Evolutionary conservation across 768 basidiomycete genomes (phyloP).

Genomic region (Tricholoma hemisulphureum): DNA sequence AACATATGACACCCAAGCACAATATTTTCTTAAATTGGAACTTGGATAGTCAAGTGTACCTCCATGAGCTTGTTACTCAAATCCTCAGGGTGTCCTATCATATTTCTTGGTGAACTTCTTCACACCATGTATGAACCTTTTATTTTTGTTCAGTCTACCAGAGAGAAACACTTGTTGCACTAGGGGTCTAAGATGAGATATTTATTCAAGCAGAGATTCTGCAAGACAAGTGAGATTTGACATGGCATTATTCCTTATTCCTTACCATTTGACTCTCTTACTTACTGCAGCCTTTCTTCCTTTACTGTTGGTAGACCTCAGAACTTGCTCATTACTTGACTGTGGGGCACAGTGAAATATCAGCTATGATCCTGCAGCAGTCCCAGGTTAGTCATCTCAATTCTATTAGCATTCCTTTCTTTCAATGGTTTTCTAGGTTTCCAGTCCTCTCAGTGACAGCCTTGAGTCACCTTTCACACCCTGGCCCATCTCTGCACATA

Average conservation of each 20-base stretch:
- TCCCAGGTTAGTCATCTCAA: background rate
- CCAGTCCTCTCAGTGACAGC: background rate
- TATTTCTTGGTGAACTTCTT: too few relatives aligned
- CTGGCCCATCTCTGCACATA: background rate
- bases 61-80: too few relatives aligned
- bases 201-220: slow-evolving; percentile 55
- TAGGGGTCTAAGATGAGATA: slow-evolving; percentile 99
- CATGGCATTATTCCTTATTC: background rate
- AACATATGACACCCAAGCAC: too few relatives aligned
- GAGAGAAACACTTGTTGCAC: slow-evolving; percentile 39
- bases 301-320: too few relatives aligned
- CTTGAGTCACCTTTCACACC: background rate
- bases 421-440: background rate
- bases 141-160: slow-evolving; percentile 94
- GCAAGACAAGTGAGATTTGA: background rate
- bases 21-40: too few relatives aligned
- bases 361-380: background rate
- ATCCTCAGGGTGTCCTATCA: too few relatives aligned
- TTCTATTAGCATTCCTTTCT: background rate
- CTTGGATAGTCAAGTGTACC: too few relatives aligned
- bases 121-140: slow-evolving; percentile 84
- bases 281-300: background rate
- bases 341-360: background rate
- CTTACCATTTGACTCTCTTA: background rate
- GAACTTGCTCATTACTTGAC: background rate